Evolutionary conservation across 2,329 filamentous ascomycete species (phyloP).

Genomic region (Fonsecaea monophora): DNA sequence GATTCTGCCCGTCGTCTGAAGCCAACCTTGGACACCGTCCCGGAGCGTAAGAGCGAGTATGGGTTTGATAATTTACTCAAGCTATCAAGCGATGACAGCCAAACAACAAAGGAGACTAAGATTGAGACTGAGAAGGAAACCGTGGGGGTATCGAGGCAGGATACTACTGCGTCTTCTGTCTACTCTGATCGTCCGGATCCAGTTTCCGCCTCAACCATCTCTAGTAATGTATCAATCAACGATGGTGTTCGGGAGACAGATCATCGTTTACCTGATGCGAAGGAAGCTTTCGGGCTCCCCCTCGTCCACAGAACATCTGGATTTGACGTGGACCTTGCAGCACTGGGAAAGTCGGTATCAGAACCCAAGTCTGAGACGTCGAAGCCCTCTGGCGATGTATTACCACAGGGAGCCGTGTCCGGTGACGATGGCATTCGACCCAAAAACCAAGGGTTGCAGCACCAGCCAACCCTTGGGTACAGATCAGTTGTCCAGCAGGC

Average conservation of each 20-base stretch:
- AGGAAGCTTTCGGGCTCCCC: constrained; percentile 28
- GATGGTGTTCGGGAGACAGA: constrained; percentile 16
- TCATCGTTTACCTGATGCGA: neutral
- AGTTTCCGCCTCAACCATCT: constrained; percentile 33
- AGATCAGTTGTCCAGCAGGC: constrained; percentile 68
- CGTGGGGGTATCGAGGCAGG: constrained; percentile 26
- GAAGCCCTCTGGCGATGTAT: constrained; percentile 4
- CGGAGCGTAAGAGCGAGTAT: constrained; percentile 66
- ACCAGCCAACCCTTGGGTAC: constrained; percentile 63
- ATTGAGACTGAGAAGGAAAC: constrained; percentile 20
- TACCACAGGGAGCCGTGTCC: neutral
- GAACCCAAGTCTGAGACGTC: neutral
- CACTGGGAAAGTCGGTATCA: neutral
- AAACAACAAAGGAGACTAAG: constrained; percentile 26
- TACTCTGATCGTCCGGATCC: constrained; percentile 40
- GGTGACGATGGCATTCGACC: neutral
- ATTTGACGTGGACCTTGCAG: constrained; percentile 36
- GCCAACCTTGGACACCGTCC: constrained; percentile 60
- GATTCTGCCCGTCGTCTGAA: constrained; percentile 49
- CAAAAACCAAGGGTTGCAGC: constrained; percentile 49
- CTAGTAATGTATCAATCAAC: constrained; percentile 29
- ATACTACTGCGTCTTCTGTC: constrained; percentile 38
- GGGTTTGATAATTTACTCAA: constrained; percentile 55
- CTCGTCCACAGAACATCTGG: constrained; percentile 33
- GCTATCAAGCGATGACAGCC: constrained; percentile 12